Evolutionary conservation across 495 filamentous ascomycete genomes (phyloP).

Genomic region (Xylaria venustula): DNA sequence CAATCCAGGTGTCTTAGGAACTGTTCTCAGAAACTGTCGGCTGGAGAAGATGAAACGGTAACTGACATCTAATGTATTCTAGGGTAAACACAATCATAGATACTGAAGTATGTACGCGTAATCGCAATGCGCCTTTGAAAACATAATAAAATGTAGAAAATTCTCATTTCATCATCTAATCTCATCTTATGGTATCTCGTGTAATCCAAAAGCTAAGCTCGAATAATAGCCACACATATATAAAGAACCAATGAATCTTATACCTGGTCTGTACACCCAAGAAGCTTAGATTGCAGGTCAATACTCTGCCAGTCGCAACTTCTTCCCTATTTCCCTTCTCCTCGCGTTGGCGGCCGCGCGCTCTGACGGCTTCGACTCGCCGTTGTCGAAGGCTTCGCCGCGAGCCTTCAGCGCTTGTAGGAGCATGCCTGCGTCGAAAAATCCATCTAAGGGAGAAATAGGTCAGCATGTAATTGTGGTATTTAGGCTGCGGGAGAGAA

Average conservation of each 20-base stretch:
- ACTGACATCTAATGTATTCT: no score
- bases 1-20: no score
- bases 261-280: background rate
- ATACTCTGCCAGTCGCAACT: constrained; percentile 73
- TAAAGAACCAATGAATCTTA: background rate
- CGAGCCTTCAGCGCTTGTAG: constrained; percentile 77
- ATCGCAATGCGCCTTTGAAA: no score
- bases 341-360: constrained; percentile 47
- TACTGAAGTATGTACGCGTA: no score
- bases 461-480: background rate
- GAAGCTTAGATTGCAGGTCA: constrained; percentile 37
- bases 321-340: constrained; percentile 75
- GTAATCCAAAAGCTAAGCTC: background rate
- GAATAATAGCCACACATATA: background rate
- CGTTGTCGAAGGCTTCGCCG: constrained; percentile 39
- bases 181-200: constrained; percentile 3
- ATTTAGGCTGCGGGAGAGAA: no score
- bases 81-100: no score
- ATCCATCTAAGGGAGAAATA: constrained; percentile 66
- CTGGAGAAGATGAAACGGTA: no score
- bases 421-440: constrained; percentile 94
- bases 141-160: no score
- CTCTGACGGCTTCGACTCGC: constrained; percentile 44
- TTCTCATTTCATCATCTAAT: background rate
- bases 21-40: no score